Base-by-base conservation (phyloP, 2,329 filamentous ascomycete species). In the Delphinella strobiligena region DNA sequence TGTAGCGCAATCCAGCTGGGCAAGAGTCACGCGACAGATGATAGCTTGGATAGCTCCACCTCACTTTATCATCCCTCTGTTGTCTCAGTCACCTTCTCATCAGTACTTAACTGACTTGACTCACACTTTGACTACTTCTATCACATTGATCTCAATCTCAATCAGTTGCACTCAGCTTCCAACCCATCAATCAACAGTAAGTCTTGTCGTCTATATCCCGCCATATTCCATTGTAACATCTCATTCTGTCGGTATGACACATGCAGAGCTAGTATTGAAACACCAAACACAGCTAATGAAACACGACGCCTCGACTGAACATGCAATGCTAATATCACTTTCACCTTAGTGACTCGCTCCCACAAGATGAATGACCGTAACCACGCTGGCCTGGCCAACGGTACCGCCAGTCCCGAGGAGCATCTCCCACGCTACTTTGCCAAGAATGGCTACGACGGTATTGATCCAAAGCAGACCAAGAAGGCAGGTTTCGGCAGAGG, bases 311-410 rank as follows among this genome's bases (percentile, higher is more conserved):
- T 12, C 14, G 19, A 10, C 14, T n/a, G 9, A 19, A 17, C 5
- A 5, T n/a, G 19, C 12, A 7, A 27, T 27, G 5, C 34, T 40
- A 15, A 40, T 15, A 22, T 11, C 4, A 3, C 9, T 17, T 18
- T 29, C 10, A n/a, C 16, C 39, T 41, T 52, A 94, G 88, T 98
- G 89, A 95, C 91, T 69, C 89, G 91, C 62, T 93, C 89, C 49
- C 85, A 89, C 77, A 98, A 96, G 72, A 76, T 73, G 70, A 93
- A 87, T 68, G 86, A 93, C 65, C 88, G 88, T 67, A 82, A 93
- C 71, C 83, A 94, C 68, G 77, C 78, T 54, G 82, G 74, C 55
- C 67, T 85, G 51, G 80, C 81, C 50, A 82, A 91, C 53, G 83
- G 82, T 59, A 78, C 75, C 42, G 78, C 75, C 45, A 62, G 71